Base-by-base conservation (phyloP, 2,329 filamentous ascomycete species). In the Paraphoma chrysanthemicola region DNA sequence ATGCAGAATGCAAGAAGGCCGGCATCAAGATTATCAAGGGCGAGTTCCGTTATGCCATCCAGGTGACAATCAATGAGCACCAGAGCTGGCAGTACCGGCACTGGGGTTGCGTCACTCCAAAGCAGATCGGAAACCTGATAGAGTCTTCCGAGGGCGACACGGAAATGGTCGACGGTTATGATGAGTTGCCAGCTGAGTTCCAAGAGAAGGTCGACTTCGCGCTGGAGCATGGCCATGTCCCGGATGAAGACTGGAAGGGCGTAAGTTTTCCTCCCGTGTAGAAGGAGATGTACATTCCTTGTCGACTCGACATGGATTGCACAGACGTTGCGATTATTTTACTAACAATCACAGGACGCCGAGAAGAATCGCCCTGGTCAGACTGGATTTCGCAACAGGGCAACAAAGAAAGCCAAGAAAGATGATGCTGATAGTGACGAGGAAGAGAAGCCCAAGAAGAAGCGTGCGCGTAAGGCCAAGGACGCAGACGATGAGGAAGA, bases 31-130 rank as follows among this genome's bases (percentile, higher is more conserved):
- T 96, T 70, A 64, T 70, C 28, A 96, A 96, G 47, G 69, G 68
- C 43, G 79, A 92, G 63, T 79, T 97, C 2, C 90, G 94, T 53
- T 85, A 93, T 51, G 94, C 91, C 42, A 84, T 83, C 18, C 91
- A 89, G 82, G 85, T 96, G 60, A 85, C 84, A 8, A 84, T 89
- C 63, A 49, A 79, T 0, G 80, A 81, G 1, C 83, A 88, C 69
- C 85, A 86, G 42, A 84, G 83, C 69, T 96, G 88, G 86, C 77
- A 81, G 54, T 98, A 90, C 88, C 90, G 89, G 72, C 94, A 98
- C 75, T 97, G 94, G 93, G 93, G 94, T 30, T 98, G 94, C 68
- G 86, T 93, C 36, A 96, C 92, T 14, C 93, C 93, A 18, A 82
- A 84, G 52, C 86, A 92, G 69, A 80, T 97, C 56, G 70, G 80